Evolutionary conservation across 139 green algal genomes (phyloP).

Genomic region (Coelastrella sp.): DNA sequence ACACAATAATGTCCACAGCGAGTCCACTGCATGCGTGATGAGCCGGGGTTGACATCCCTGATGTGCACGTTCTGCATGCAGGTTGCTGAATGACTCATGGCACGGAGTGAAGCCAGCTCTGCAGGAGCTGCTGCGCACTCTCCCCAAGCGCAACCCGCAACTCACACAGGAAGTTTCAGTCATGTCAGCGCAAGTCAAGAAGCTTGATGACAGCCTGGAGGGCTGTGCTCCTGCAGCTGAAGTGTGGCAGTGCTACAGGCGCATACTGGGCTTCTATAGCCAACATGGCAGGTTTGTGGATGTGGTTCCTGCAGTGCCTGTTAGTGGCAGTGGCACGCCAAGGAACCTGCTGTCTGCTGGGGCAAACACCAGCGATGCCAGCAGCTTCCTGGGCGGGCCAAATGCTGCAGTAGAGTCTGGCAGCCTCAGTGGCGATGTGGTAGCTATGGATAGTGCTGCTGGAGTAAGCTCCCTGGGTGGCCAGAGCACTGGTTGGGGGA

Average conservation of each 20-base stretch:
- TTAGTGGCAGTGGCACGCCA: neutral
- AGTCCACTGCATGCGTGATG: neutral
- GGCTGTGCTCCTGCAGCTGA: slow-evolving; percentile 4
- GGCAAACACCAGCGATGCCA: neutral
- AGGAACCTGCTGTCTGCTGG: no score
- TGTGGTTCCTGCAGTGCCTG: neutral
- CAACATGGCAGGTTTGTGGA: slow-evolving; percentile 33
- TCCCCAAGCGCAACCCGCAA: neutral
- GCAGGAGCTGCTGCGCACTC: slow-evolving; percentile 17
- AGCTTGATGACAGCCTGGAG: slow-evolving; percentile 35
- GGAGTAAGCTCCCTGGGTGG: neutral
- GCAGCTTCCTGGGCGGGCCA: neutral
- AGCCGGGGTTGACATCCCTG: neutral
- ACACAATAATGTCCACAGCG: neutral
- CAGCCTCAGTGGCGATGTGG: neutral
- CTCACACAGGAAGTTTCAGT: neutral
- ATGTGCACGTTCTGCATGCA: neutral
- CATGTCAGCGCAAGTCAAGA: neutral
- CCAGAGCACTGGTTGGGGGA: no score
- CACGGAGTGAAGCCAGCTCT: slow-evolving; percentile 29
- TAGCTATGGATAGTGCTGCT: neutral
- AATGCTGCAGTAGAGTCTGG: neutral
- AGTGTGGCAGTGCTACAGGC: slow-evolving; percentile 35
- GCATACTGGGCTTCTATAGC: slow-evolving; percentile 41
- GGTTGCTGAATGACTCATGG: slow-evolving; percentile 42